These are phyloP conservation scores for Hypoxylon cercidicola DNA, from an alignment of 495 filamentous ascomycete genomes.

Conservation along the genomic window DNA sequence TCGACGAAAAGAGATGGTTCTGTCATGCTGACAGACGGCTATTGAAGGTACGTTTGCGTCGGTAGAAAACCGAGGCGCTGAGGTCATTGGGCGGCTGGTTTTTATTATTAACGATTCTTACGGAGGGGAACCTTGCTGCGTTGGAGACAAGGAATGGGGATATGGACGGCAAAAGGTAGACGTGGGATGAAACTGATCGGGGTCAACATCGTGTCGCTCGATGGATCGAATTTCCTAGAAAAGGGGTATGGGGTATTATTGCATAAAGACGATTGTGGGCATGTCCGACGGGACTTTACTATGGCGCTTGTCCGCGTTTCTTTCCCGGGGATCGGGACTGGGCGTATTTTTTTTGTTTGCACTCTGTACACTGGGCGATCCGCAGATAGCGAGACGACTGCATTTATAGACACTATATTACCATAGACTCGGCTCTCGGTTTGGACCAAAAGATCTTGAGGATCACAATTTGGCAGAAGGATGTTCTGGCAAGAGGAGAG, in stretches of 20 bases:
- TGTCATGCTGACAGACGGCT: slow-evolving; percentile 28
- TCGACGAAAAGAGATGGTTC: not conserved
- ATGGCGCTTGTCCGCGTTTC: slow-evolving; percentile 17
- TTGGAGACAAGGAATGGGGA: slow-evolving; percentile 19
- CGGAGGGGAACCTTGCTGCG: slow-evolving; percentile 25
- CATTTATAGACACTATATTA: slow-evolving; percentile 38
- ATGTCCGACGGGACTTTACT: slow-evolving; percentile 4
- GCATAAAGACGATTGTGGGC: slow-evolving; percentile 8
- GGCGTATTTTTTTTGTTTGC: slow-evolving; percentile 20
- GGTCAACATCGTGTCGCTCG: slow-evolving; percentile 28
- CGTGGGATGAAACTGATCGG: slow-evolving; percentile 22
- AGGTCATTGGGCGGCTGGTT: slow-evolving; percentile 25
- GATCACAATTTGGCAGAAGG: too few species aligned
- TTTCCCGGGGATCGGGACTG: not conserved
- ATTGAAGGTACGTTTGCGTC: slow-evolving; percentile 64
- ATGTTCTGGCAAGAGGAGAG: not conserved
- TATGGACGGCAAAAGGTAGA: slow-evolving; percentile 7
- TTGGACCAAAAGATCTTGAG: not conserved
- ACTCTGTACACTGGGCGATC: slow-evolving; percentile 29
- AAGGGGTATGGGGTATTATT: slow-evolving; percentile 4
- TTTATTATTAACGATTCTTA: slow-evolving; percentile 13
- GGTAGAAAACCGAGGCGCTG: slow-evolving; percentile 59
- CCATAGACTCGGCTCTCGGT: slow-evolving; percentile 7
- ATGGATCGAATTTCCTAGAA: slow-evolving; percentile 13
- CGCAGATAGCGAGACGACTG: slow-evolving; percentile 27